phyloP scores from a whole-genome alignment of 2,329 filamentous ascomycete genomes.

The Chrysosporium keratinophilum region DNA sequence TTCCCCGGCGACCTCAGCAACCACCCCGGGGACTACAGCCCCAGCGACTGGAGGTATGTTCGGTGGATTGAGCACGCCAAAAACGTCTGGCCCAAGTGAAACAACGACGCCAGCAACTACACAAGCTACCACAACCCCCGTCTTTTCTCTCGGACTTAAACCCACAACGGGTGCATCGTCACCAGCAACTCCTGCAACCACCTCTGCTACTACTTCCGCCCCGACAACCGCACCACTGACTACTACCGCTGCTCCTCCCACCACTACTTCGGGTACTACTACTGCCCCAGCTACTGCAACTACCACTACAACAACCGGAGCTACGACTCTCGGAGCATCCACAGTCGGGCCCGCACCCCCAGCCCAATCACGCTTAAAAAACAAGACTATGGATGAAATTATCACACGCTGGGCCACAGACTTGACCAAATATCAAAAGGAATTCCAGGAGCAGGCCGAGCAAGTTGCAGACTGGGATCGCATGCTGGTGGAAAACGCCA shows the following conservation, averaged over 20 bases:
- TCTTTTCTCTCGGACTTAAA: conserved; percentile 4
- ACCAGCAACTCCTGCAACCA: conserved; percentile 23
- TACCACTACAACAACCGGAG: conserved; percentile 23
- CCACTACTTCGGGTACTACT: conserved; percentile 6
- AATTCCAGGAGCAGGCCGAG: conserved; percentile 82
- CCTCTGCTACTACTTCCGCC: conserved; percentile 22
- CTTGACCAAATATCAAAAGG: conserved; percentile 89
- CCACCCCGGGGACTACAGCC: conserved; percentile 12
- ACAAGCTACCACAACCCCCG: conserved; percentile 5
- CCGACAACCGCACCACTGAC: conserved; percentile 21
- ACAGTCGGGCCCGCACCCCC: conserved; percentile 73
- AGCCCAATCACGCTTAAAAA: conserved; percentile 75
- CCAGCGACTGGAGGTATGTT: conserved; percentile 15
- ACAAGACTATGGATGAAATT: conserved; percentile 99
- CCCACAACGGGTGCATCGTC: conserved; percentile 27
- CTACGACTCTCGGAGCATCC: conserved; percentile 53
- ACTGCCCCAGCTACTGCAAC: conserved; percentile 21
- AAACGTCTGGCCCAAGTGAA: conserved; percentile 6
- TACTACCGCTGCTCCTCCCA: conserved; percentile 19
- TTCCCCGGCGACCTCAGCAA: conserved; percentile 2
- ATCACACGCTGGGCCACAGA: conserved; percentile 95
- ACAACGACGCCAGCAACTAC: conserved; percentile 7
- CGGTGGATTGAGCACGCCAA: not conserved
- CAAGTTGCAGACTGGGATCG: conserved; percentile 87
- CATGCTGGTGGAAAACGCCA: conserved; percentile 81